Evolutionary conservation across 1,284 basidiomycete species (phyloP).

Genomic region (Inonotus obliquus): DNA sequence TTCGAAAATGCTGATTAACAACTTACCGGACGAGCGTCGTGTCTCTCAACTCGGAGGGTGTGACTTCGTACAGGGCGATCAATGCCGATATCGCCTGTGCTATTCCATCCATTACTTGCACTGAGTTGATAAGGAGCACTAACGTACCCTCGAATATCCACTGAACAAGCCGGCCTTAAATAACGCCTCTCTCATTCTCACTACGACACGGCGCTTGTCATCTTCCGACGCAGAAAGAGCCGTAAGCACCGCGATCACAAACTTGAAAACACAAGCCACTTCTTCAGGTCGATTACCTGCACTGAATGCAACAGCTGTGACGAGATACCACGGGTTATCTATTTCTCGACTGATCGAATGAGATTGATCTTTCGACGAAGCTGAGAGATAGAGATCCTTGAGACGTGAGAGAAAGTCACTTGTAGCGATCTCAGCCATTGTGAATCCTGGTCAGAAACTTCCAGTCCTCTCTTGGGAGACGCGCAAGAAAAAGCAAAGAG

Average conservation of each 20-base stretch:
- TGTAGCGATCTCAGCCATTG: no score
- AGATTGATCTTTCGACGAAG: no score
- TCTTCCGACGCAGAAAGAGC: constrained; percentile 22
- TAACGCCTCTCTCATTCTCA: constrained; percentile 50
- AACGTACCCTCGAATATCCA: constrained; percentile 52
- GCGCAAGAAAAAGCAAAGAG: no score
- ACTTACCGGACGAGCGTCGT: constrained; percentile 33
- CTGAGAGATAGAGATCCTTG: no score
- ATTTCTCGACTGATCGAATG: no score
- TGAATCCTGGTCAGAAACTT: no score
- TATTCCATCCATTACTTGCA: no score
- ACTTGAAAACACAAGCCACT: no score
- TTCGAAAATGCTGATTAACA: not conserved
- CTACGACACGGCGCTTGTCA: constrained; percentile 37
- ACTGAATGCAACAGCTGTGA: constrained; percentile 50
- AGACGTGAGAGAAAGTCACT: no score
- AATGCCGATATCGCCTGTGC: constrained; percentile 43
- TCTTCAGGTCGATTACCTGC: constrained; percentile 50
- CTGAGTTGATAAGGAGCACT: no score
- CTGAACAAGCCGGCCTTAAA: constrained; percentile 50
- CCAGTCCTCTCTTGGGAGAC: no score
- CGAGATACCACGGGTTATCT: constrained; percentile 59
- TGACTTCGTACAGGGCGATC: constrained; percentile 36
- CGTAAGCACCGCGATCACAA: constrained; percentile 38
- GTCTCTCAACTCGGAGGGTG: constrained; percentile 38